A percentile compares a stretch with the other conserved stretches of the same genome.
These are phyloP conservation scores for Pichia sp. DNA, from an alignment of 1,139 yeast genomes.

Conservation along the genomic window DNA sequence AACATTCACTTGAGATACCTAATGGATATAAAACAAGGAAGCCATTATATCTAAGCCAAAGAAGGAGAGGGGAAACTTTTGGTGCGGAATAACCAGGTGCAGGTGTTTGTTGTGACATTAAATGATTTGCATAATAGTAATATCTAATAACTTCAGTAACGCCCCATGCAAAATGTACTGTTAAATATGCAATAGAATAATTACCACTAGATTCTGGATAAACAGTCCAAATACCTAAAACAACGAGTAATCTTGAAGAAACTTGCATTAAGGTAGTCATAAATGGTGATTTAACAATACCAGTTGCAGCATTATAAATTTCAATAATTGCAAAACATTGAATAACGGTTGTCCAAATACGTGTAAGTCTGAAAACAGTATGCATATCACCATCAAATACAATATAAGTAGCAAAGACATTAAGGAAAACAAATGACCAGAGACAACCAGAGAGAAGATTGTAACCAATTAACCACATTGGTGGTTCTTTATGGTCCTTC, in stretches of 20 bases:
- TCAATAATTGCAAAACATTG: conserved; percentile 86
- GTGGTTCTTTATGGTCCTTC: no score
- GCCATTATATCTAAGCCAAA: conserved; percentile 75
- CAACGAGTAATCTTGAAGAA: conserved; percentile 73
- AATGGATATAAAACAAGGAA: conserved; percentile 82
- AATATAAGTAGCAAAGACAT: conserved; percentile 37
- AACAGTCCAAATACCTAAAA: conserved; percentile 71
- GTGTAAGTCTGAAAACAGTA: conserved; percentile 53
- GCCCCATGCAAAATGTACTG: conserved; percentile 83
- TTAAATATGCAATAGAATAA: conserved; percentile 49
- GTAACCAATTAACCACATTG: conserved; percentile 33
- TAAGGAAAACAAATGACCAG: conserved; percentile 57
- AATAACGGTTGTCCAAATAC: conserved; percentile 53
- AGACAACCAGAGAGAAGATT: conserved; percentile 60
- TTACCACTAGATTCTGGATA: conserved; percentile 68
- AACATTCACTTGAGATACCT: conserved; percentile 82
- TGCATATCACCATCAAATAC: conserved; percentile 48
- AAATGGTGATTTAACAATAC: conserved; percentile 79
- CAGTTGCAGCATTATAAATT: conserved; percentile 68
- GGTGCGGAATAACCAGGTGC: conserved; percentile 19
- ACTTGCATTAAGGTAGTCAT: conserved; percentile 84
- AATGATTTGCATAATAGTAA: conserved; percentile 71
- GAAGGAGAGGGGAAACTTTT: conserved; percentile 52
- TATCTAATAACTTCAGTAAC: conserved; percentile 86
- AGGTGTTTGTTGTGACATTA: conserved; percentile 29